Evolutionary conservation across 331 rosid species (phyloP).

Genomic region (Erythrophleum ivorense): DNA sequence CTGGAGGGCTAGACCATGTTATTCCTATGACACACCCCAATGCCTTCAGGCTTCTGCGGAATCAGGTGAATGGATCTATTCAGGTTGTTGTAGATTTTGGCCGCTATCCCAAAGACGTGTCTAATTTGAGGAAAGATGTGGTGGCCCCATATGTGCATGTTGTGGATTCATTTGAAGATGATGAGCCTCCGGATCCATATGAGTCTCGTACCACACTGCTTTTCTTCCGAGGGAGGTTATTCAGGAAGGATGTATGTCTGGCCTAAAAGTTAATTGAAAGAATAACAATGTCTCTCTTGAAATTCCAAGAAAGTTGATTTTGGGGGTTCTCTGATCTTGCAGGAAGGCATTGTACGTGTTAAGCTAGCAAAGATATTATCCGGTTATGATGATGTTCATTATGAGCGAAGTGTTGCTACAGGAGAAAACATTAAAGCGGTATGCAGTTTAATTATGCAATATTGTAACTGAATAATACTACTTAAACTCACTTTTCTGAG

Average conservation of each 20-base stretch:
- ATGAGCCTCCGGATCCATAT: constrained; percentile 71
- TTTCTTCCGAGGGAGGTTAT: constrained; percentile 88
- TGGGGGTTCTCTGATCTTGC: constrained; percentile 45
- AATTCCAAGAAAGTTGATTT: constrained; percentile 35
- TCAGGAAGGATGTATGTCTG: constrained; percentile 83
- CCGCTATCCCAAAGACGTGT: constrained; percentile 75
- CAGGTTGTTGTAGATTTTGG: constrained; percentile 96
- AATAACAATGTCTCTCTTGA: constrained; percentile 20
- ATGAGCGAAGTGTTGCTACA: constrained; percentile 86
- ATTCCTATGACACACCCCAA: constrained; percentile 97
- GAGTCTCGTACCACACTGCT: constrained; percentile 79
- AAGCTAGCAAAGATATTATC: constrained; percentile 76
- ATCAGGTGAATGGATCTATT: constrained; percentile 75
- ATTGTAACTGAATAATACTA: not conserved
- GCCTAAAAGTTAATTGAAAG: constrained; percentile 34
- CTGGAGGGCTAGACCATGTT: constrained; percentile 88
- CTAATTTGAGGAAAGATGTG: constrained; percentile 89
- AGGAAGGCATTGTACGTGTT: constrained; percentile 94
- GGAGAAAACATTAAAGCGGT: constrained; percentile 82
- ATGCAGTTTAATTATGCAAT: constrained; percentile 42
- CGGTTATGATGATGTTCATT: constrained; percentile 80
- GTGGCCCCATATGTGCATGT: constrained; percentile 93
- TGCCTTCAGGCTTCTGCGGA: constrained; percentile 93
- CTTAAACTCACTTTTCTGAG: not conserved
- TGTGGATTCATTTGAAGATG: constrained; percentile 77